phyloP scores from a whole-genome alignment of 2,329 filamentous ascomycete genomes.

The Ramichloridium luteum region DNA sequence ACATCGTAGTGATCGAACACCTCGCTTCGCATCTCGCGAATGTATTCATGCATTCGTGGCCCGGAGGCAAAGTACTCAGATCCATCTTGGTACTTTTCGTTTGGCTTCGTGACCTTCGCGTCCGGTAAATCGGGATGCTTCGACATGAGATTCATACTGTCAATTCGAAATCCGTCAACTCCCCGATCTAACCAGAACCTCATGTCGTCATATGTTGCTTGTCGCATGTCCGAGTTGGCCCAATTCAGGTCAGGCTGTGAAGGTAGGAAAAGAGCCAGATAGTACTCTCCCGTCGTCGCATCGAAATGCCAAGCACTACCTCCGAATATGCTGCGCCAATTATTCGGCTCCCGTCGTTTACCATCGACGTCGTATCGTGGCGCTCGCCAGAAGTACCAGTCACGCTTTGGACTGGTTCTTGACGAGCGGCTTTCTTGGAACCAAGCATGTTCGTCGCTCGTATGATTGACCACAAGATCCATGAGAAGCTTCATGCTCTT shows the following conservation, averaged over 20 bases:
- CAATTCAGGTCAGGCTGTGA: conserved; percentile 39
- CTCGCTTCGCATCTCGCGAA: conserved; percentile 31
- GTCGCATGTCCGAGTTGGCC: conserved; percentile 34
- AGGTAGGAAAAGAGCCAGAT: conserved; percentile 34
- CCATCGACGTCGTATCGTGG: conserved; percentile 43
- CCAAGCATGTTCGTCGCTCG: conserved; percentile 41
- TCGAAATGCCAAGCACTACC: conserved; percentile 36
- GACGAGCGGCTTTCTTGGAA: conserved; percentile 44
- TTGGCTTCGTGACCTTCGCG: conserved; percentile 29
- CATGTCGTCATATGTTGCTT: conserved; percentile 35
- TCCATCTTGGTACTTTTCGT: conserved; percentile 11
- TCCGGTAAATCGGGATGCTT: conserved; percentile 33
- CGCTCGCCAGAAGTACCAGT: conserved; percentile 56
- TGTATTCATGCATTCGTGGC: conserved; percentile 36
- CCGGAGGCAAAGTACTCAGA: conserved; percentile 14
- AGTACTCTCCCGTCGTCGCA: conserved; percentile 35
- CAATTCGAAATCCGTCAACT: conserved; percentile 36
- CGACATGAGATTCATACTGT: conserved; percentile 39
- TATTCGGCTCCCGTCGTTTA: conserved; percentile 47
- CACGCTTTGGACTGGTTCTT: conserved; percentile 40
- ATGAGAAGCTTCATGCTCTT: conserved; percentile 39
- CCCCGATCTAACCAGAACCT: conserved; percentile 34
- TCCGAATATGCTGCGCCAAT: conserved; percentile 30
- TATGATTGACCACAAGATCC: conserved; percentile 28
- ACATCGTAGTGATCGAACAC: conserved; percentile 37